Percentiles rank a stretch among this genome's conserved stretches.
phyloP scores from a whole-genome alignment of 2,329 filamentous ascomycete species.

The Aaosphaeria pasadenensis region DNA sequence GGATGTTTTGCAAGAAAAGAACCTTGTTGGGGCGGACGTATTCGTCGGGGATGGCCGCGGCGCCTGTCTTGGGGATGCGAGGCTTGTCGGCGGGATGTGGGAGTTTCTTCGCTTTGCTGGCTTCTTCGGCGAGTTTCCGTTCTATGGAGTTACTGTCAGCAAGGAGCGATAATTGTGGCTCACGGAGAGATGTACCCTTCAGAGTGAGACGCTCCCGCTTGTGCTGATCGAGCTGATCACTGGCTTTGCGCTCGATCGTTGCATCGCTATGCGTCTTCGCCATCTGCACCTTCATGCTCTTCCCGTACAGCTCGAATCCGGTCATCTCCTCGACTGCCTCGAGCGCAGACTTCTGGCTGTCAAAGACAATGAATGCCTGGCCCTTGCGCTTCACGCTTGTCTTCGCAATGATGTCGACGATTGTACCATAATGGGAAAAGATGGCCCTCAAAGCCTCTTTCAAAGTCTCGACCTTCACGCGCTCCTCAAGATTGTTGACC shows the following conservation, averaged over 20 bases:
- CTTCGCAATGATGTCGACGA: constrained; percentile 84
- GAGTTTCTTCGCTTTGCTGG: constrained; percentile 73
- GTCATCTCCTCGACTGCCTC: constrained; percentile 85
- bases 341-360: constrained; percentile 72
- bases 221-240: constrained; percentile 82
- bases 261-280: constrained; percentile 85
- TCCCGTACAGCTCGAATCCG: constrained; percentile 89
- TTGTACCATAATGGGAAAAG: constrained; percentile 84
- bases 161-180: constrained; percentile 1
- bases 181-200: constrained; percentile 63
- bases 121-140: constrained; percentile 78
- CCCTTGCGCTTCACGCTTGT: constrained; percentile 89
- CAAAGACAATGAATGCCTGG: constrained; percentile 93
- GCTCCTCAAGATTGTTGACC: constrained; percentile 6
- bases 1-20: constrained; percentile 88
- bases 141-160: constrained; percentile 42
- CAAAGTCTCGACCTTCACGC: constrained; percentile 66
- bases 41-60: constrained; percentile 87
- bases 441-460: constrained; percentile 70
- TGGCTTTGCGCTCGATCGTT: constrained; percentile 71
- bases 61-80: constrained; percentile 67
- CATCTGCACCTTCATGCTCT: constrained; percentile 80
- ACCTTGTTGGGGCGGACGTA: constrained; percentile 97
- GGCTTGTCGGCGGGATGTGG: constrained; percentile 50
- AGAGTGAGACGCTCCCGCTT: constrained; percentile 81